Conservation (phyloP, 1,284 basidiomycete species). For the Boletus sp. region DNA sequence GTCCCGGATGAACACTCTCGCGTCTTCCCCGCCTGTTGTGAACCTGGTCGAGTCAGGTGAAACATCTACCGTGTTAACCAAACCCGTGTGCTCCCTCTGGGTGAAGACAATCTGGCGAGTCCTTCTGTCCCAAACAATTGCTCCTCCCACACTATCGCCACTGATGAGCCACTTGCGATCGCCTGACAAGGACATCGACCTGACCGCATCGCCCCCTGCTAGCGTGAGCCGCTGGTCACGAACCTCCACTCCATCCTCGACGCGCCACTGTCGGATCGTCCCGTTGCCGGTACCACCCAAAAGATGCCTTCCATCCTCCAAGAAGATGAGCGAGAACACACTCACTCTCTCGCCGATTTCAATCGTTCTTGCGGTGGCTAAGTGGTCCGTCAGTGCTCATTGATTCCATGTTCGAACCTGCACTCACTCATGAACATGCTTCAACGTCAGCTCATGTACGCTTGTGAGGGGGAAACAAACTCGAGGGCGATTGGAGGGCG, state of each 20-base stretch:
- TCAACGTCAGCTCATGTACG: too few relatives aligned
- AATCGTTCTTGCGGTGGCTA: not conserved
- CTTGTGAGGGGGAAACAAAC: too few relatives aligned
- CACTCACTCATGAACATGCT: conserved; percentile 14
- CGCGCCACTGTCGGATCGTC: conserved; percentile 7
- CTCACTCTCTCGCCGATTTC: not conserved
- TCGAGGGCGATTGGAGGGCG: too few relatives aligned
- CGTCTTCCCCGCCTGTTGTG: not conserved
- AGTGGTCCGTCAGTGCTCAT: not conserved
- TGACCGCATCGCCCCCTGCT: not conserved
- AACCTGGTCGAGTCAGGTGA: conserved; percentile 5
- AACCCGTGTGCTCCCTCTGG: conserved; percentile 4
- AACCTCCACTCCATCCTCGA: conserved; percentile 2
- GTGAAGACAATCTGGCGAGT: conserved; percentile 3
- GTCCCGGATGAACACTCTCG: not conserved
- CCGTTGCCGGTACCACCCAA: conserved; percentile 6
- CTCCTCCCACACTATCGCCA: not conserved
- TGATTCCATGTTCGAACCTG: not conserved
- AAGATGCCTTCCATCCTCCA: not conserved
- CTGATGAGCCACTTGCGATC: conserved; percentile 11
- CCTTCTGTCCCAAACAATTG: conserved; percentile 2
- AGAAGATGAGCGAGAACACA: not conserved
- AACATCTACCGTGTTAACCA: conserved; percentile 3
- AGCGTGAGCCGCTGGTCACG: not conserved
- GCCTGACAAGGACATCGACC: not conserved